Conservation (phyloP, 2,329 filamentous ascomycete species). For the Cladosporium sp. region DNA sequence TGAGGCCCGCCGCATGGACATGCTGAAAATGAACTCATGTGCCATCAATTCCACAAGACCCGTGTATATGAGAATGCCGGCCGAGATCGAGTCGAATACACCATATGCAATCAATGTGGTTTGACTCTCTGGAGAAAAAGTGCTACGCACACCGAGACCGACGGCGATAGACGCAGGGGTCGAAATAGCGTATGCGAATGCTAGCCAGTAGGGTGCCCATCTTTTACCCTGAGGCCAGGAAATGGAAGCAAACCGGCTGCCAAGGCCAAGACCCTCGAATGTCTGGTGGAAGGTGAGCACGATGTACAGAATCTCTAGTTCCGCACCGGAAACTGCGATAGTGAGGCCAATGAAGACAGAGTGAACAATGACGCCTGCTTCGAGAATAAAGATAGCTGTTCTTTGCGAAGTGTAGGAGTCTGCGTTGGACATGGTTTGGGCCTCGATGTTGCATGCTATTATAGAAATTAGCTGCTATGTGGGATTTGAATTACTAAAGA, state of each 20-base stretch:
- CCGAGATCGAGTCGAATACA: constrained; percentile 82
- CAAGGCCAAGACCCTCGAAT: constrained; percentile 87
- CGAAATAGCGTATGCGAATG: constrained; percentile 66
- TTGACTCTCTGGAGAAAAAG: constrained; percentile 54
- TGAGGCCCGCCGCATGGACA: constrained; percentile 72
- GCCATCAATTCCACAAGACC: constrained; percentile 90
- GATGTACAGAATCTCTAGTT: constrained; percentile 59
- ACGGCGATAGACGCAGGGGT: constrained; percentile 83
- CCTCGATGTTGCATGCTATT: neutral
- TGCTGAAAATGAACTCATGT: constrained; percentile 95
- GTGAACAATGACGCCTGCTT: constrained; percentile 92
- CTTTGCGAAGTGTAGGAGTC: constrained; percentile 70
- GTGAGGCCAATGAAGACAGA: constrained; percentile 89
- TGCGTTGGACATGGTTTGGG: constrained; percentile 36
- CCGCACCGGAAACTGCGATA: constrained; percentile 57
- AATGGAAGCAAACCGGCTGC: constrained; percentile 75
- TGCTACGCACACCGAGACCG: constrained; percentile 69
- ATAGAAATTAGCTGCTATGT: neutral
- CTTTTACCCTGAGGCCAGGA: constrained; percentile 67
- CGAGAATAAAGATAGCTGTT: constrained; percentile 84
- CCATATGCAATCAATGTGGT: constrained; percentile 75
- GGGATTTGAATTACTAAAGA: neutral
- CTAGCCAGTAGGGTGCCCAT: constrained; percentile 77
- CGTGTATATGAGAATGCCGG: constrained; percentile 90
- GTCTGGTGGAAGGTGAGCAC: constrained; percentile 86